phyloP scores from a whole-genome alignment of 139 green algal genomes.

The Diplosphaera chodatii region DNA sequence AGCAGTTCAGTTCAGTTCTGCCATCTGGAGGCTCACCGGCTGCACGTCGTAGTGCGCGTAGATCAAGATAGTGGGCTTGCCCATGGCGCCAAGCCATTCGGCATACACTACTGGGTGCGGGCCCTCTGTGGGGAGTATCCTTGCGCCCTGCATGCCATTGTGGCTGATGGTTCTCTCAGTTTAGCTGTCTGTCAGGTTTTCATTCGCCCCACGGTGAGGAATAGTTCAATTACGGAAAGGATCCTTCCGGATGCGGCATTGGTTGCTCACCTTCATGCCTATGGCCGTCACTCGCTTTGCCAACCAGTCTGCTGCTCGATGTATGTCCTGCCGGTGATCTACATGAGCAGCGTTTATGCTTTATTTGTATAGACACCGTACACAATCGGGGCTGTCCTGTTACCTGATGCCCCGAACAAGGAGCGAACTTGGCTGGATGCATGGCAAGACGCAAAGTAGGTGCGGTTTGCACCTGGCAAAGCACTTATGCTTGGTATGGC shows the following conservation, averaged over 20 bases:
- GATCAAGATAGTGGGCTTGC: slow-evolving; percentile 52
- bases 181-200: too few relatives aligned
- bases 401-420: too few relatives aligned
- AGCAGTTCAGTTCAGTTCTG: too few relatives aligned
- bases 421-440: too few relatives aligned
- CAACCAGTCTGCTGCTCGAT: slow-evolving; percentile 33
- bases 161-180: too few relatives aligned
- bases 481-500: slow-evolving; percentile 39
- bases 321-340: slow-evolving; percentile 22
- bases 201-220: too few relatives aligned
- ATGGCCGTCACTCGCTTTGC: slow-evolving; percentile 1
- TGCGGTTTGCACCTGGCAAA: slow-evolving; percentile 7
- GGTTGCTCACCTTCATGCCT: not conserved
- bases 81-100: slow-evolving; percentile 36
- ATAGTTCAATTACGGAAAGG: too few relatives aligned
- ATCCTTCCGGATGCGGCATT: too few relatives aligned
- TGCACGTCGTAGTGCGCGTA: slow-evolving; percentile 79
- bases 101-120: slow-evolving; percentile 60
- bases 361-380: too few relatives aligned
- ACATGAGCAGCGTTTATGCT: too few relatives aligned
- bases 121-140: slow-evolving; percentile 41
- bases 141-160: slow-evolving; percentile 37
- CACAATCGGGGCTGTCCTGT: too few relatives aligned
- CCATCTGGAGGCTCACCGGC: not conserved
- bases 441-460: too few relatives aligned